Base-by-base conservation (phyloP, 495 filamentous ascomycete genomes). In the Saxophila tyrrhenica region DNA sequence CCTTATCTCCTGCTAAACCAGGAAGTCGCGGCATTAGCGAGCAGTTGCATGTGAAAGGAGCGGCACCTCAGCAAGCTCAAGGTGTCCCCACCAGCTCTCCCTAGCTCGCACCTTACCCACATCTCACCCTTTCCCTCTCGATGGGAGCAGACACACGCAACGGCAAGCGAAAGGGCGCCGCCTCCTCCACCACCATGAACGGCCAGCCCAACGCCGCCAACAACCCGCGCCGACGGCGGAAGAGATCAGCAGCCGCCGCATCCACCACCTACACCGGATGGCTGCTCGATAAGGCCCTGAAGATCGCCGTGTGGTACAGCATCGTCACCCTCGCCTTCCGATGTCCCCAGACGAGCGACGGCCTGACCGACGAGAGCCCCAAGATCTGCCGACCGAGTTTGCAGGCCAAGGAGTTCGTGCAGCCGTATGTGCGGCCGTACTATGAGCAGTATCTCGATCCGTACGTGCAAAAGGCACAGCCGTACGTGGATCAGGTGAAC, bases 301-400 rank as follows among this genome's bases (percentile, higher is more conserved):
- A 58, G 51, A 22, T 95, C 1, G 65, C 83, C 50, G 80, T 86
- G 9, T 99, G 92, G 92, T 95, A 94, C 64, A 74, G 79, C 1
- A 78, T 95, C 48, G 62, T 87, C 52, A 92, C 86, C 2, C 73
- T 89, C 19, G 69, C 89, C 47, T 80, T 99, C 62, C 80, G 83
- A 23, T 99, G 94, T 67, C 94, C 92, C 11, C 74, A 83, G 20
- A 76, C 76, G 15, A 69, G 81, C 48, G 75, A 80, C 19, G 77
- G 78, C 1, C 72, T 91, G 62, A 82, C 76, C 45, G 77, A 84
- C 23, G 67, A 74, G 21, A 89, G 89, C 11, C 87, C 91, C 1
- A 73, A 69, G 48, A 79, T 97, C 25, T 99, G 94, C 75, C 84
- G 83, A 63, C 85, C 87, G 2, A 94, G 91, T 64, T 78, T 95